These are phyloP conservation scores for Barnettozyma botsteinii DNA, from an alignment of 805 yeast genomes.

Conservation along the genomic window DNA sequence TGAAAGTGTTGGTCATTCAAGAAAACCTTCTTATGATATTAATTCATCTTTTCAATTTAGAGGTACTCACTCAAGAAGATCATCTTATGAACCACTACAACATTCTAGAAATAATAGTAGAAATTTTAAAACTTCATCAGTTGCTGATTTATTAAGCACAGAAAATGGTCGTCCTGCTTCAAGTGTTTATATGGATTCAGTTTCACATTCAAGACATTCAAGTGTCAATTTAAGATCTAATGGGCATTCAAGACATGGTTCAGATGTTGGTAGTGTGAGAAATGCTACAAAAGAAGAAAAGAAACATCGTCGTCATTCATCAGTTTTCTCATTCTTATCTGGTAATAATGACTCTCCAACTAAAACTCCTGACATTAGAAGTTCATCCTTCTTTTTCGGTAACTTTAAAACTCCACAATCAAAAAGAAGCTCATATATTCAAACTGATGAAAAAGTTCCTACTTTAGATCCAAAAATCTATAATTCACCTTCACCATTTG, in stretches of 20 bases:
- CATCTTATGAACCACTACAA: constrained; percentile 7
- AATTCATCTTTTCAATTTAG: constrained; percentile 8
- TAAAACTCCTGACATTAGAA: constrained; percentile 10
- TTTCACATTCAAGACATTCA: constrained; percentile 30
- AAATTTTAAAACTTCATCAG: constrained; percentile 19
- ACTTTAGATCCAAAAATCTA: constrained; percentile 11
- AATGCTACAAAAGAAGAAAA: constrained; percentile 22
- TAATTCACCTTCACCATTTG: constrained; percentile 10
- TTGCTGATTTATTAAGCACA: constrained; percentile 29
- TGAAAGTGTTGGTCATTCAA: constrained; percentile 20
- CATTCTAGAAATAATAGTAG: constrained; percentile 17
- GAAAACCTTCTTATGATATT: constrained; percentile 25
- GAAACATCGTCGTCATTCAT: constrained; percentile 54
- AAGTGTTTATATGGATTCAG: constrained; percentile 42
- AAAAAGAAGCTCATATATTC: constrained; percentile 2
- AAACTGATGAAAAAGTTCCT: constrained; percentile 10
- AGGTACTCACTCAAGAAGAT: constrained; percentile 13
- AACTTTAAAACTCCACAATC: constrained; percentile 4
- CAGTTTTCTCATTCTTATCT: constrained; percentile 46
- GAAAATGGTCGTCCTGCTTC: constrained; percentile 38
- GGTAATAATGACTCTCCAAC: constrained; percentile 12
- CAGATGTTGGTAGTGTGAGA: constrained; percentile 32
- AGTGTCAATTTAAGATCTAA: constrained; percentile 26
- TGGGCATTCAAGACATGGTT: constrained; percentile 39
- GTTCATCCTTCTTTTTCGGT: constrained; percentile 5